Conservation (phyloP, 257 asterid genomes). For the Solanum lycopersicoides region DNA sequence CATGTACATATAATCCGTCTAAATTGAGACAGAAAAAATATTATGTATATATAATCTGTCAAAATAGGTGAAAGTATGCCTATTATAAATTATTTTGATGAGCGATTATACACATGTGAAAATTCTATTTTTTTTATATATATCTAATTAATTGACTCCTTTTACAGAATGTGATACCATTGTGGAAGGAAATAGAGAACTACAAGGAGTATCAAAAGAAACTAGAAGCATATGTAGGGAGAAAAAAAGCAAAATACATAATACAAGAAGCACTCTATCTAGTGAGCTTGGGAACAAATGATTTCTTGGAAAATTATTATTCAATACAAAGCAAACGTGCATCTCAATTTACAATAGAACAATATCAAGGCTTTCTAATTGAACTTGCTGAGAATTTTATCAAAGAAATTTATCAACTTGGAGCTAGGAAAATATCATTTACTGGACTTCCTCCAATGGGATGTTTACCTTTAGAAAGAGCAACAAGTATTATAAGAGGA, state of each 20-base stretch:
- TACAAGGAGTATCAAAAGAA: conserved; percentile 57
- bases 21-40: too few relatives aligned
- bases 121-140: background rate
- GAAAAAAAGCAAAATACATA: conserved; percentile 23
- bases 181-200: conserved; percentile 81
- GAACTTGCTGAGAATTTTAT: conserved; percentile 47
- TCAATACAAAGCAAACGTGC: conserved; percentile 29
- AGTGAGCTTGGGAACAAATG: conserved; percentile 83
- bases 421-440: conserved; percentile 63
- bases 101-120: background rate
- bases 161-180: conserved; percentile 68
- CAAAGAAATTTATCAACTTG: conserved; percentile 40
- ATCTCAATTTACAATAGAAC: conserved; percentile 45
- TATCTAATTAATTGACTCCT: background rate
- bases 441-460: conserved; percentile 96
- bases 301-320: conserved; percentile 87
- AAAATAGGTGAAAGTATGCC: background rate
- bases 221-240: conserved; percentile 43
- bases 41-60: background rate
- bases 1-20: background rate
- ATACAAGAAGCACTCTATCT: conserved; percentile 54
- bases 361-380: conserved; percentile 37
- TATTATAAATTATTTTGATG: background rate
- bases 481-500: conserved; percentile 49
- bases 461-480: conserved; percentile 76